Conservation (phyloP, 768 basidiomycete genomes). For the Rhizopogon sp. region DNA sequence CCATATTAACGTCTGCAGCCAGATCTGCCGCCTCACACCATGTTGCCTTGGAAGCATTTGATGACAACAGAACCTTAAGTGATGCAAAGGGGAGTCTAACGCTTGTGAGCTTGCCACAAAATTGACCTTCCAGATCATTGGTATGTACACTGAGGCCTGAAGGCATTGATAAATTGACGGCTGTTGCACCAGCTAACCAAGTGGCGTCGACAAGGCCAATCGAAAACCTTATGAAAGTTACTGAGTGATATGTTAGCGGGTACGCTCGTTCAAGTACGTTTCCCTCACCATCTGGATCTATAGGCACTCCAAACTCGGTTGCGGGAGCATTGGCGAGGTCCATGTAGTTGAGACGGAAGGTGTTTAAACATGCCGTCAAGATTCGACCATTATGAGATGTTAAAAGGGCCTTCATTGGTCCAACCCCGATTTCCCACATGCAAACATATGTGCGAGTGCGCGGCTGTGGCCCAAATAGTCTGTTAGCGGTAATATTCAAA, state of each 20-base stretch:
- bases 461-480: conserved; percentile 88
- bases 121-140: conserved; percentile 71
- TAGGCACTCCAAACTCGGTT: conserved; percentile 49
- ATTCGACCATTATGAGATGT: conserved; percentile 49
- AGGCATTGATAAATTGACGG: conserved; percentile 50
- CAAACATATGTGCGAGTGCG: conserved; percentile 83
- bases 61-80: conserved; percentile 46
- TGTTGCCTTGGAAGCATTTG: conserved; percentile 29
- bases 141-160: conserved; percentile 59
- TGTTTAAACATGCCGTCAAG: conserved; percentile 46
- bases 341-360: conserved; percentile 65
- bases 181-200: conserved; percentile 49
- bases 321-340: conserved; percentile 84
- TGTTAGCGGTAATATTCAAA: conserved; percentile 74
- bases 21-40: conserved; percentile 70
- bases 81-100: conserved; percentile 49
- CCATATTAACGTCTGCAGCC: conserved; percentile 51
- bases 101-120: conserved; percentile 60
- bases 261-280: background rate
- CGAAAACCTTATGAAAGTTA: conserved; percentile 77
- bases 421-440: conserved; percentile 86
- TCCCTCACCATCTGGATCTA: conserved; percentile 74
- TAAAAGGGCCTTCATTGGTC: conserved; percentile 51
- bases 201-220: conserved; percentile 50
- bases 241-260: conserved; percentile 33